These are phyloP conservation scores for Dactylonectria macrodidyma DNA, from an alignment of 2,329 filamentous ascomycete genomes.

Conservation along the genomic window DNA sequence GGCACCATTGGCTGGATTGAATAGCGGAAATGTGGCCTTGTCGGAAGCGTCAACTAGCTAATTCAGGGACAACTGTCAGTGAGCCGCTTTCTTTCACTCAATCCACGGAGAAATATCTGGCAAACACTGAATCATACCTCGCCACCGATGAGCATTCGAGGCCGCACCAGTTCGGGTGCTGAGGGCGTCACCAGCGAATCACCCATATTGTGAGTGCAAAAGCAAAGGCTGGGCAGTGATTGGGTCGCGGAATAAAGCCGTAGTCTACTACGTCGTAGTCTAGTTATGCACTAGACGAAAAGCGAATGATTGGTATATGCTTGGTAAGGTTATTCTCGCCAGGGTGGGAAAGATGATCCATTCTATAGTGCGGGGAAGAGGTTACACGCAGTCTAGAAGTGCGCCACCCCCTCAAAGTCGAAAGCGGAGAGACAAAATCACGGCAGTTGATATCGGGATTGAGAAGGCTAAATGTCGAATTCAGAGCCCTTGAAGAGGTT, in stretches of 20 bases:
- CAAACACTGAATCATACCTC: slow-evolving; percentile 28
- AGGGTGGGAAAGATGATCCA: background rate
- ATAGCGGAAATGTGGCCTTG: slow-evolving; percentile 37
- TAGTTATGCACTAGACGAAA: background rate
- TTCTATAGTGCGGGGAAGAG: slow-evolving; percentile 5
- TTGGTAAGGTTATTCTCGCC: background rate
- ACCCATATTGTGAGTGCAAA: background rate
- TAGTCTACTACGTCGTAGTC: no score
- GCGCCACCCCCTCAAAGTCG: slow-evolving; percentile 27
- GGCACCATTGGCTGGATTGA: slow-evolving; percentile 36
- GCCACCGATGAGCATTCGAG: slow-evolving; percentile 37
- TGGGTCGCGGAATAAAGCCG: background rate
- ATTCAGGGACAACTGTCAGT: background rate
- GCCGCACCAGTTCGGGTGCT: slow-evolving; percentile 6
- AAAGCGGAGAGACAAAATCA: slow-evolving; percentile 22
- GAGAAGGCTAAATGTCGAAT: background rate
- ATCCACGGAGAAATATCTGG: background rate
- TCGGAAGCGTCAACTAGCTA: slow-evolving; percentile 41
- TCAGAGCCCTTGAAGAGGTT: background rate
- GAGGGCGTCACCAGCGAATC: background rate
- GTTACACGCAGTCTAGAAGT: background rate
- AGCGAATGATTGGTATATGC: background rate
- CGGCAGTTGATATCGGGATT: slow-evolving; percentile 29
- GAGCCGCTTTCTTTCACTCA: background rate
- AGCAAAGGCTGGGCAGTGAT: background rate